Evolutionary conservation across 208 protist species (phyloP).

Genomic region (Giardia muris): DNA sequence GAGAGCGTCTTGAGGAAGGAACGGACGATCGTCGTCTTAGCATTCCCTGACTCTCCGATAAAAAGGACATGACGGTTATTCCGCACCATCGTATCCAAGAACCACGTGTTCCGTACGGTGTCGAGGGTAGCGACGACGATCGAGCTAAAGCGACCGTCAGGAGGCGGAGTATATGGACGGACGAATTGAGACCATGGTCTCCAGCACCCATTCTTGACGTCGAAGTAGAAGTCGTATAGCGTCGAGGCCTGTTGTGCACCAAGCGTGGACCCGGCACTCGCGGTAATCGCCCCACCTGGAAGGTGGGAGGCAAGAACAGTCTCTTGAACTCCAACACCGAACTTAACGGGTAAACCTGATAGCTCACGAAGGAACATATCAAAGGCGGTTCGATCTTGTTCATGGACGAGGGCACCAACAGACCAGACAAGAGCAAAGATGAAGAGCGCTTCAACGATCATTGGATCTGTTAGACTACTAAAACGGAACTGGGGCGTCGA

Average conservation of each 20-base stretch:
- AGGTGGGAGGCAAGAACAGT: constrained; percentile 29
- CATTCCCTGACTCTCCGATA: constrained; percentile 83
- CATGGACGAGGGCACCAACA: constrained; percentile 66
- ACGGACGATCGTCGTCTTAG: constrained; percentile 89
- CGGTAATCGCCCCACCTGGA: constrained; percentile 53
- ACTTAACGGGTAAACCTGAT: constrained; percentile 66
- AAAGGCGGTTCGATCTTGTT: constrained; percentile 61
- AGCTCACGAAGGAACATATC: constrained; percentile 75
- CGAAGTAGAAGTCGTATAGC: constrained; percentile 62
- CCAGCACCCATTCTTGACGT: constrained; percentile 70
- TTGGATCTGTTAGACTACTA: constrained; percentile 66
- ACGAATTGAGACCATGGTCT: constrained; percentile 75
- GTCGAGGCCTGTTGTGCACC: constrained; percentile 16
- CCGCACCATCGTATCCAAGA: constrained; percentile 72
- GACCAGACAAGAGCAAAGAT: constrained; percentile 81
- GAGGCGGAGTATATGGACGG: constrained; percentile 61
- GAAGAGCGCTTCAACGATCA: constrained; percentile 72
- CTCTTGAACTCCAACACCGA: constrained; percentile 54
- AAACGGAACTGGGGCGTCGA: constrained; percentile 65
- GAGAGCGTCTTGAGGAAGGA: constrained; percentile 65
- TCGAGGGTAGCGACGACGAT: constrained; percentile 91
- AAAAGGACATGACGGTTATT: constrained; percentile 72
- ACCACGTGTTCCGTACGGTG: constrained; percentile 83
- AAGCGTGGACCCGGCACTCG: neutral
- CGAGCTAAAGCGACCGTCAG: constrained; percentile 66